Evolutionary conservation across 2,329 filamentous ascomycete genomes (phyloP).

Genomic region (Tolypocladium endophyticum): DNA sequence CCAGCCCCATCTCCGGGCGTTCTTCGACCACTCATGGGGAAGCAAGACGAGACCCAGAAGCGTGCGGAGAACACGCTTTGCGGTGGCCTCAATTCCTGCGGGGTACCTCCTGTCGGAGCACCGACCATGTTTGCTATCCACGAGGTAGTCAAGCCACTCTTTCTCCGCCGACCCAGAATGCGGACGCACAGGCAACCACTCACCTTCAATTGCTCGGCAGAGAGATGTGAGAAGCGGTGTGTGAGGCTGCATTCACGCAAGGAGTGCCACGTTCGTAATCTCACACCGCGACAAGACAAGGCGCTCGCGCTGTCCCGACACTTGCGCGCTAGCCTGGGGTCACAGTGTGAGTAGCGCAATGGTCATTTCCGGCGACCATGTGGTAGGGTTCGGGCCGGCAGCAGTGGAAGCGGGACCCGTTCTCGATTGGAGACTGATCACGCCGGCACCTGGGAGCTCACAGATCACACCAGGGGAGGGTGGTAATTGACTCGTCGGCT

Average conservation of each 20-base stretch:
- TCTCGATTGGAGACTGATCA: not conserved
- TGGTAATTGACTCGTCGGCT: not conserved
- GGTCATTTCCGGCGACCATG: no score
- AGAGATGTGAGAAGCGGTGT: not conserved
- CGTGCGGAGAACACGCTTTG: not conserved
- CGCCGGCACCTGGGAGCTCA: not conserved
- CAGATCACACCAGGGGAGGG: not conserved
- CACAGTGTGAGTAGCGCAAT: slow-evolving; percentile 4
- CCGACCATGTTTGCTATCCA: not conserved
- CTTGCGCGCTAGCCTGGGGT: not conserved
- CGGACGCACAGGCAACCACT: not conserved
- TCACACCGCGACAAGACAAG: slow-evolving; percentile 1
- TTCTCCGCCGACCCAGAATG: not conserved
- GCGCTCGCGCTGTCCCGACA: not conserved
- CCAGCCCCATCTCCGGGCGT: slow-evolving; percentile 15
- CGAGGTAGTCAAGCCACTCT: not conserved
- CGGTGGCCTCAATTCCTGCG: not conserved
- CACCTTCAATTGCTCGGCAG: not conserved
- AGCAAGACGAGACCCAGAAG: not conserved
- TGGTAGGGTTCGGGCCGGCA: not conserved
- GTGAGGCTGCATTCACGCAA: not conserved
- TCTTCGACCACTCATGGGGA: not conserved
- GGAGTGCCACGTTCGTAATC: slow-evolving; percentile 8
- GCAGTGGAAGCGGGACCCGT: not conserved
- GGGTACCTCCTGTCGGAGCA: not conserved